phyloP scores from a whole-genome alignment of 805 yeast genomes.

The Spathaspora girioi region DNA sequence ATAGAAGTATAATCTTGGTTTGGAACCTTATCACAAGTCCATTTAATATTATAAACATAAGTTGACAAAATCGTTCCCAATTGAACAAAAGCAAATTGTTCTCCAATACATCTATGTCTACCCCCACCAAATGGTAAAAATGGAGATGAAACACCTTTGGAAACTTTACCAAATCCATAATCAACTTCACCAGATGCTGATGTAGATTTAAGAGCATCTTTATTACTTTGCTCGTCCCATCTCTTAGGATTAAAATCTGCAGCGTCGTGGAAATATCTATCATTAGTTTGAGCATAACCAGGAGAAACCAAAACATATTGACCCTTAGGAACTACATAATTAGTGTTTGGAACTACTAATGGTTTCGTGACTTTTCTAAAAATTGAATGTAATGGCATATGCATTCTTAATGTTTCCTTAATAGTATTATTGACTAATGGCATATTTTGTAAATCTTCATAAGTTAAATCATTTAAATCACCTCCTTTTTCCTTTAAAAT shows the following conservation, averaged over 20 bases:
- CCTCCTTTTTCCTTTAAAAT: constrained; percentile 54
- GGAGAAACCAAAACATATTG: constrained; percentile 91
- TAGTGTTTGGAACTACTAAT: constrained; percentile 74
- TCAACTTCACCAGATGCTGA: constrained; percentile 52
- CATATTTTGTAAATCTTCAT: constrained; percentile 80
- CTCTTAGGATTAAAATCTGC: constrained; percentile 76
- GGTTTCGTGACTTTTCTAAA: constrained; percentile 85
- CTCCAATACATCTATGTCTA: constrained; percentile 98
- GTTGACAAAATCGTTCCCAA: constrained; percentile 79
- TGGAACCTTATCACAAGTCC: constrained; percentile 59
- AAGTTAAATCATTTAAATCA: constrained; percentile 56
- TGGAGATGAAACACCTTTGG: constrained; percentile 94
- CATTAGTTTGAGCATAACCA: constrained; percentile 80
- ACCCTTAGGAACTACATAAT: constrained; percentile 80
- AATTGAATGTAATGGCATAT: constrained; percentile 93
- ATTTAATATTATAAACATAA: constrained; percentile 69
- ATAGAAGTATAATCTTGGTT: constrained; percentile 77
- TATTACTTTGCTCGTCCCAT: constrained; percentile 50
- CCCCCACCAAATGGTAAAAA: constrained; percentile 99
- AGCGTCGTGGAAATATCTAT: constrained; percentile 76
- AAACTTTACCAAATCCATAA: constrained; percentile 94
- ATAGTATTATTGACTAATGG: constrained; percentile 78
- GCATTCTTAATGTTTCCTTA: constrained; percentile 92
- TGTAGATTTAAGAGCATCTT: constrained; percentile 10
- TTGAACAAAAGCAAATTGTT: constrained; percentile 94